Conservation (phyloP, 2,329 filamentous ascomycete genomes). For the Fusarium dlaminii region DNA sequence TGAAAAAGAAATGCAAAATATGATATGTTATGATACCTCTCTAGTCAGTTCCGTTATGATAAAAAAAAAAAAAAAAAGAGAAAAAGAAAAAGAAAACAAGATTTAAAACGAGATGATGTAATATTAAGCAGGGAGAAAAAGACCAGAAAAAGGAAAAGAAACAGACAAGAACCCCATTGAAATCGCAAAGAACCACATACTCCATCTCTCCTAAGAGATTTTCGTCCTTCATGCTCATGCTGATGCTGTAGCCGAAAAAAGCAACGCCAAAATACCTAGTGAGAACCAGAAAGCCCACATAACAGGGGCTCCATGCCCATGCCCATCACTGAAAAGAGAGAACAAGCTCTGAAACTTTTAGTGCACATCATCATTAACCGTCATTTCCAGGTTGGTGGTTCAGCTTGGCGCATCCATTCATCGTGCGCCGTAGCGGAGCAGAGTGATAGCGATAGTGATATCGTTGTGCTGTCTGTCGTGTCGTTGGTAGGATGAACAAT, state of each 20-base stretch:
- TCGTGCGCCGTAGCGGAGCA: neutral
- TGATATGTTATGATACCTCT: conserved; percentile 12
- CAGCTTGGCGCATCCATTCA: neutral
- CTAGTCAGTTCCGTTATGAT: neutral
- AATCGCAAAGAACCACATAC: conserved; percentile 28
- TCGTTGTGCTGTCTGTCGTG: neutral
- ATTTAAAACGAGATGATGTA: neutral
- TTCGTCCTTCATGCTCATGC: conserved; percentile 1
- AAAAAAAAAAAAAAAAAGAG: neutral
- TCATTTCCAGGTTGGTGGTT: conserved; percentile 4
- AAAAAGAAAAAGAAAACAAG: neutral
- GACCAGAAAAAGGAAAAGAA: neutral
- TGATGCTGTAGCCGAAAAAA: neutral
- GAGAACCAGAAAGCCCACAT: neutral
- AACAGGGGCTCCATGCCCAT: neutral
- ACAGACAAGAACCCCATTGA: conserved; percentile 18
- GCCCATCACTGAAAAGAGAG: neutral
- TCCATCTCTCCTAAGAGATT: conserved; percentile 20
- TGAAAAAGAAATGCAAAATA: neutral
- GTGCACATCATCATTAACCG: neutral
- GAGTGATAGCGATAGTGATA: neutral
- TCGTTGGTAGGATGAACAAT: neutral
- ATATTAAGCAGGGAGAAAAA: neutral
- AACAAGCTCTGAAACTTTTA: neutral
- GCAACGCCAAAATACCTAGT: conserved; percentile 5